A percentile compares a stretch with the other conserved stretches of the same genome.
Evolutionary conservation across 139 green algal genomes (phyloP).

Genomic region (Yamagishiella unicocca): DNA sequence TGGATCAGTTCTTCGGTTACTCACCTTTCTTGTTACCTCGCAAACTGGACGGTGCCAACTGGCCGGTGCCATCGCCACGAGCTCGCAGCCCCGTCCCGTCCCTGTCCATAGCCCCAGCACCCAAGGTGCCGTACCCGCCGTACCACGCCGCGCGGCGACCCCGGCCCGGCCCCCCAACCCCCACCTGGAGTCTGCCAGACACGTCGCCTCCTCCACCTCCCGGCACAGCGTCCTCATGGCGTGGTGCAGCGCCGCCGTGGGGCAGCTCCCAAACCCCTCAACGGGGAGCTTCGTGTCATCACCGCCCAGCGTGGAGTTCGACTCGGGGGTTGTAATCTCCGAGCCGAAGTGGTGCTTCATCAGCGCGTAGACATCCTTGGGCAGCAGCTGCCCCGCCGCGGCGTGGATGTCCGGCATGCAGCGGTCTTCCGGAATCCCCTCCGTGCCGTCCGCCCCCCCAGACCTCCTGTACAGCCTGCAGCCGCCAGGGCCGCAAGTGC

Average conservation of each 20-base stretch:
- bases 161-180: too few species aligned
- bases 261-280: conserved; percentile 1
- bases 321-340: too few species aligned
- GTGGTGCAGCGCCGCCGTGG: conserved; percentile 8
- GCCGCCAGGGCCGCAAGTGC: neutral
- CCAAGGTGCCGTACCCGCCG: too few species aligned
- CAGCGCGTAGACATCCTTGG: neutral
- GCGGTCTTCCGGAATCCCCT: conserved; percentile 6
- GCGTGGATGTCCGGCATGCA: conserved; percentile 6
- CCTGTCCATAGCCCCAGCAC: too few species aligned
- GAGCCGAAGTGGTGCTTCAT: neutral
- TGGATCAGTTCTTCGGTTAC: too few species aligned
- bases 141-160: too few species aligned
- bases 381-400: neutral
- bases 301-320: too few species aligned
- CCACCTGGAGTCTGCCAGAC: neutral
- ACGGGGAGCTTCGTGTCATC: too few species aligned
- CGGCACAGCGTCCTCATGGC: neutral
- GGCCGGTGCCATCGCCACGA: too few species aligned
- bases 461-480: conserved; percentile 8
- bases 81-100: too few species aligned
- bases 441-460: neutral
- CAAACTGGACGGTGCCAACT: too few species aligned
- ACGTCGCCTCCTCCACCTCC: neutral
- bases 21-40: too few species aligned